phyloP scores from a whole-genome alignment of 805 yeast genomes.

The Lipomyces starkeyi region DNA sequence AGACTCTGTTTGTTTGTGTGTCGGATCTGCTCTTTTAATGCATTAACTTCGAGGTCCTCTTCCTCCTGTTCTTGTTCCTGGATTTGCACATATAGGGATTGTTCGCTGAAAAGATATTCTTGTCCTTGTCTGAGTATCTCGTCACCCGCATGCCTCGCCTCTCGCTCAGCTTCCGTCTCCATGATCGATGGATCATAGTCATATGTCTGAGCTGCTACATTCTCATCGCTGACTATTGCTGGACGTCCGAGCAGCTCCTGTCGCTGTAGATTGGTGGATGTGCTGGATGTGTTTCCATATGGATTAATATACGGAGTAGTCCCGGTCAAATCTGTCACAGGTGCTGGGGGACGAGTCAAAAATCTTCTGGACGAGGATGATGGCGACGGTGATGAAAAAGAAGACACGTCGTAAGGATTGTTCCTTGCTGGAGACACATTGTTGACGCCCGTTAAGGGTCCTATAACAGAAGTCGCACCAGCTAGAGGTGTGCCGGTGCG shows the following conservation, averaged over 20 bases:
- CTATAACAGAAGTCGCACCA: background rate
- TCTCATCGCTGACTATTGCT: background rate
- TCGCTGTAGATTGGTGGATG: background rate
- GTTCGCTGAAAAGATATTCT: background rate
- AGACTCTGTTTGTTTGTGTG: slow-evolving; percentile 87
- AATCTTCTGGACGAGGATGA: background rate
- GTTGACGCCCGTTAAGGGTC: background rate
- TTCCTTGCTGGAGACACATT: background rate
- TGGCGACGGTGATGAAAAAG: slow-evolving; percentile 2
- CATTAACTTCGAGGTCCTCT: slow-evolving; percentile 83
- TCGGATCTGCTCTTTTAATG: slow-evolving; percentile 77
- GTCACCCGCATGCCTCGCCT: slow-evolving; percentile 4
- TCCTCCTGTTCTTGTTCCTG: slow-evolving; percentile 21
- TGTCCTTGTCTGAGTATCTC: slow-evolving; percentile 6
- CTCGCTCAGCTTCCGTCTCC: slow-evolving; percentile 37
- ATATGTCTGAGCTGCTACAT: background rate
- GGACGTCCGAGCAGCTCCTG: background rate
- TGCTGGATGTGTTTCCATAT: background rate
- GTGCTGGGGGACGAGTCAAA: background rate
- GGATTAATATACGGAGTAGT: background rate
- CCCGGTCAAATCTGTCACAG: background rate
- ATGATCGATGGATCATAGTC: slow-evolving; percentile 36
- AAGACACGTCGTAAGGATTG: background rate
- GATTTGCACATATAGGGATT: background rate
- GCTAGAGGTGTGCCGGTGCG: background rate